Conservation (phyloP, 1,284 basidiomycete species). For the Sanghuangporus weigelae region DNA sequence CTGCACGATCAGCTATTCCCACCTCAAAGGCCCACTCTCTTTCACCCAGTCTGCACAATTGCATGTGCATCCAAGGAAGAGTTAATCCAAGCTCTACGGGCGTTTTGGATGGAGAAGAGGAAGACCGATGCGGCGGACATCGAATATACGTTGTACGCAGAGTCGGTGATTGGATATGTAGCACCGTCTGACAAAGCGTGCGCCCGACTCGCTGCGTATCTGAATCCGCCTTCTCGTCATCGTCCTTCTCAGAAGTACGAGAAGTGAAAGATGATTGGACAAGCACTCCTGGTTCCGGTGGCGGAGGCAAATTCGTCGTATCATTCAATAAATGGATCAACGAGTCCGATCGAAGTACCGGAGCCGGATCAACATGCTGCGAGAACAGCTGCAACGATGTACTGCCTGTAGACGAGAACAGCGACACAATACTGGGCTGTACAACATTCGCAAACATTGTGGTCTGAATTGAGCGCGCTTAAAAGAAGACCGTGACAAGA, state of each 20-base stretch:
- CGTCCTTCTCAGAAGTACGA: not conserved
- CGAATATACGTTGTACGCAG: conserved; percentile 66
- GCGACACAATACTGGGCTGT: conserved; percentile 63
- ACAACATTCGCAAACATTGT: conserved; percentile 49
- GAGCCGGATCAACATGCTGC: conserved; percentile 40
- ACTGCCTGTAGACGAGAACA: conserved; percentile 76
- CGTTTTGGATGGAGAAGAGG: conserved; percentile 9
- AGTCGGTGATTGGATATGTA: conserved; percentile 82
- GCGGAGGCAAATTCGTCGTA: conserved; percentile 44
- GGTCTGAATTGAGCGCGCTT: not conserved
- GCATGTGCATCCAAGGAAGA: conserved; percentile 71
- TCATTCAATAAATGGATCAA: conserved; percentile 65
- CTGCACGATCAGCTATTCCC: conserved; percentile 62
- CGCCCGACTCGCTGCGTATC: conserved; percentile 29
- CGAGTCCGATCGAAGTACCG: conserved; percentile 50
- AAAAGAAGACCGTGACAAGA: not conserved
- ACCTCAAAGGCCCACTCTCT: conserved; percentile 74
- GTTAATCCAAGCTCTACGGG: conserved; percentile 51
- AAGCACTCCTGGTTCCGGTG: conserved; percentile 39
- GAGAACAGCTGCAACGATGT: conserved; percentile 59
- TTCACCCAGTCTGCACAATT: conserved; percentile 57
- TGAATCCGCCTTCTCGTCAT: conserved; percentile 18
- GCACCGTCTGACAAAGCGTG: conserved; percentile 57
- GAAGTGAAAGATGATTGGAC: conserved; percentile 33
- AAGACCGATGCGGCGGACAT: conserved; percentile 38